Percentiles rank a stretch among this genome's conserved stretches.
These are phyloP conservation scores for Botryotinia narcissicola DNA, from an alignment of 2,329 filamentous ascomycete species.

Conservation along the genomic window DNA sequence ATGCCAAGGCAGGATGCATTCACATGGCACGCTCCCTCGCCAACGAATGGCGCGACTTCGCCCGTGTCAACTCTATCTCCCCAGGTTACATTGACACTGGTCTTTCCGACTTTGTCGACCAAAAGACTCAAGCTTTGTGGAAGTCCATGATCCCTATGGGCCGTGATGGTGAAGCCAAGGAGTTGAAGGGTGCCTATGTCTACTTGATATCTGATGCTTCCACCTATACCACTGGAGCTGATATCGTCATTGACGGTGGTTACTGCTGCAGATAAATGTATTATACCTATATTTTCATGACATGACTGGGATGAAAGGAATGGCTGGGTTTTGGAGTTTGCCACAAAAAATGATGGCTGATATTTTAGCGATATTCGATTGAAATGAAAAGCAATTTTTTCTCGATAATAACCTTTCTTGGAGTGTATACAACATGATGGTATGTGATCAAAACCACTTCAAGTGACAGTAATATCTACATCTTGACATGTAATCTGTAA, in stretches of 20 bases:
- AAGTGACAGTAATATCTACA: too few relatives aligned
- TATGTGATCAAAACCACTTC: neutral
- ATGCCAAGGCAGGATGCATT: conserved; percentile 65
- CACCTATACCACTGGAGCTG: conserved; percentile 49
- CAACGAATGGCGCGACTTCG: conserved; percentile 69
- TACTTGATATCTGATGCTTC: conserved; percentile 48
- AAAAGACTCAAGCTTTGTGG: conserved; percentile 57
- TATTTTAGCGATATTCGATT: conserved; percentile 2
- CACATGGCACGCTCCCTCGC: conserved; percentile 62
- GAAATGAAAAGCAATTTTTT: neutral
- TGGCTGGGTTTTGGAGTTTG: conserved; percentile 7
- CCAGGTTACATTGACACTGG: conserved; percentile 69
- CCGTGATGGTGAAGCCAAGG: conserved; percentile 59
- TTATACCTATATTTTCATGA: neutral
- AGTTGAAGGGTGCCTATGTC: conserved; percentile 58
- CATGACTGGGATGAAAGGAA: conserved; percentile 3
- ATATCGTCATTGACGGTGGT: conserved; percentile 50
- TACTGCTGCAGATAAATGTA: conserved; percentile 37
- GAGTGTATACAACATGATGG: neutral
- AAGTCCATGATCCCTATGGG: conserved; percentile 59
- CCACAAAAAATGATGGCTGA: conserved; percentile 6
- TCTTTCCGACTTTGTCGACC: conserved; percentile 58
- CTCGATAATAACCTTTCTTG: neutral
- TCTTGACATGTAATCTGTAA: neutral
- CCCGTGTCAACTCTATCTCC: conserved; percentile 65